Base-by-base conservation (phyloP, 495 filamentous ascomycete genomes). In the Bombardia bombarda region DNA sequence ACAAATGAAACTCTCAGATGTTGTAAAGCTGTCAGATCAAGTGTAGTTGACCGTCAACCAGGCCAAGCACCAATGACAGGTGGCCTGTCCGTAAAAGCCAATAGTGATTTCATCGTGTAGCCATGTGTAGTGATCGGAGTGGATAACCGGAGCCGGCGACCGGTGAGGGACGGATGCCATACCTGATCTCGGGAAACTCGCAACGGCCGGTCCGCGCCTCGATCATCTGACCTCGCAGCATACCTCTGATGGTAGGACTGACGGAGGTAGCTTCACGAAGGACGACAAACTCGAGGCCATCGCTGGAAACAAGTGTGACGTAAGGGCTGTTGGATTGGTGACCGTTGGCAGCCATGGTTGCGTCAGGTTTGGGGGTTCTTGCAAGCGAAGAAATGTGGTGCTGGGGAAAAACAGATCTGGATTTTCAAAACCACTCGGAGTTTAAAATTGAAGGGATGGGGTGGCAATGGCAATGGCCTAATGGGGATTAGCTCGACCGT, bases 221-320 rank as follows among this genome's bases (percentile, higher is more conserved):
- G 9, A 65, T 52, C 62, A 93, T 93, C 38, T 72, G 75, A 56
- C 86, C 87, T 51, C 94, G 83, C 32, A 98, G 62, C 89, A 95
- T 95, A 52, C 80, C 74, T 46, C 77, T 80, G 52, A 98, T 86
- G 16, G 82, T 82, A 16, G 81, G 81, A 16, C 86, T 87, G 38
- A 86, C 62, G 47, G 76, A 77, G 33, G 87, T 80, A 0, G 85
- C 80, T 35, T 84, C 86, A 34, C 88, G 81, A 5, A 82, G 80
- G 26, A 96, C 66, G 36, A 94, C 76, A 58, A 90, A 97, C 58
- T 95, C 87, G 61, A 83, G 95, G 33, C 82, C 86, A 59, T 97
- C 93, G 44, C 68, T 74, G 0, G 90, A 96, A 16, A 94, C 71
- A 3, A 98, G 74, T 1, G 92, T 95, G 40, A 97, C 80, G 51